phyloP scores from a whole-genome alignment of 1,284 basidiomycete genomes.

The Phylloporus sp. region DNA sequence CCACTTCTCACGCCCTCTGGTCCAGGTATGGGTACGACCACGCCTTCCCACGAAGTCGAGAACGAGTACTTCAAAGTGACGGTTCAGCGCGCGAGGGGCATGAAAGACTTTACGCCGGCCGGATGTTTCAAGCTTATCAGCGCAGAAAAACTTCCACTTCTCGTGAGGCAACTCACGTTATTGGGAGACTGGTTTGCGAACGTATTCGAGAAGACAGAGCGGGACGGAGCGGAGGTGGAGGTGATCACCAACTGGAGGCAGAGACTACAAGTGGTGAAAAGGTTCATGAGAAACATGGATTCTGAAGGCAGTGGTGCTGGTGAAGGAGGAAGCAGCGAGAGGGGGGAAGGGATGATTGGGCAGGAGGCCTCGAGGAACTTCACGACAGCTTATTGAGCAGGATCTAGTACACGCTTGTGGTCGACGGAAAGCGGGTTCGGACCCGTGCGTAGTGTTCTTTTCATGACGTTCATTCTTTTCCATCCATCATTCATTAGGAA shows the following conservation, averaged over 20 bases:
- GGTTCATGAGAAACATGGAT: slow-evolving; percentile 48
- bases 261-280: slow-evolving; percentile 78
- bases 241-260: slow-evolving; percentile 90
- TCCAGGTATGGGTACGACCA: slow-evolving; percentile 9
- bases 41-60: slow-evolving; percentile 56
- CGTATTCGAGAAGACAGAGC: slow-evolving; percentile 77
- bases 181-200: slow-evolving; percentile 88
- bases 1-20: slow-evolving; percentile 19
- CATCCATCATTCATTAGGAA: slow-evolving; percentile 14
- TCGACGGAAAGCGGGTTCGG: slow-evolving; percentile 5
- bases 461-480: not conserved
- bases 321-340: slow-evolving; percentile 6
- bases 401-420: not conserved
- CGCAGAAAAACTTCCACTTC: slow-evolving; percentile 77
- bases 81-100: slow-evolving; percentile 82
- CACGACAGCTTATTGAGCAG: slow-evolving; percentile 41
- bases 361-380: slow-evolving; percentile 57
- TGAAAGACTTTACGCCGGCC: slow-evolving; percentile 91
- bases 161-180: slow-evolving; percentile 86
- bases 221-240: slow-evolving; percentile 72
- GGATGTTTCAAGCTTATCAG: slow-evolving; percentile 94
- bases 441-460: slow-evolving; percentile 1
- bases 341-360: slow-evolving; percentile 47
- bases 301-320: slow-evolving; percentile 1
- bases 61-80: slow-evolving; percentile 93